phyloP scores from a whole-genome alignment of 2,329 filamentous ascomycete species.

The Phialophora expanda region DNA sequence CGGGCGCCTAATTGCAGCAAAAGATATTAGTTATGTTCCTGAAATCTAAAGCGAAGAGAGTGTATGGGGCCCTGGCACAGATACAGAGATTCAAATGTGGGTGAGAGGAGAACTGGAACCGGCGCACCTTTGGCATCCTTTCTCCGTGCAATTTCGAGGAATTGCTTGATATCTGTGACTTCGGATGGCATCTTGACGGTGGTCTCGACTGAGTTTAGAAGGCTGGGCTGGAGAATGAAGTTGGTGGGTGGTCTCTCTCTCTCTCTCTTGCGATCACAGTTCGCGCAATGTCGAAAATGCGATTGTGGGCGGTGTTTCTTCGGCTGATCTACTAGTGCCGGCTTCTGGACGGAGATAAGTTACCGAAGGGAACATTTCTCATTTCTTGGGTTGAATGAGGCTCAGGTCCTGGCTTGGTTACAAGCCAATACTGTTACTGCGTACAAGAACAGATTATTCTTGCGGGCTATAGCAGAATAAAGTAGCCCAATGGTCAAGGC shows the following conservation, averaged over 20 bases:
- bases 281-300: constrained; percentile 13
- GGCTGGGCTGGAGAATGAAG: background rate
- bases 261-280: constrained; percentile 15
- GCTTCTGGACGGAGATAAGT: constrained; percentile 7
- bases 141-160: constrained; percentile 99
- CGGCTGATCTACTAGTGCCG: constrained; percentile 15
- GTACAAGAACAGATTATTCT: background rate
- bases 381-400: background rate
- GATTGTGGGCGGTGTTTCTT: constrained; percentile 21
- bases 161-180: constrained; percentile 98
- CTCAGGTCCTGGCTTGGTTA: too few species aligned
- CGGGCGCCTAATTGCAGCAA: constrained; percentile 67
- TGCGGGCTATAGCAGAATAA: background rate
- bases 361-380: background rate
- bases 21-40: background rate
- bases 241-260: constrained; percentile 1
- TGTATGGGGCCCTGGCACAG: background rate
- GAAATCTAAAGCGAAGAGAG: background rate
- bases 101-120: constrained; percentile 1
- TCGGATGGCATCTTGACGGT: constrained; percentile 87
- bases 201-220: background rate
- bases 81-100: background rate
- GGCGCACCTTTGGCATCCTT: constrained; percentile 99
- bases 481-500: background rate
- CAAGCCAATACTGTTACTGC: background rate